phyloP scores from a whole-genome alignment of 1,139 yeast species.

The Scheffersomyces segobiensis region DNA sequence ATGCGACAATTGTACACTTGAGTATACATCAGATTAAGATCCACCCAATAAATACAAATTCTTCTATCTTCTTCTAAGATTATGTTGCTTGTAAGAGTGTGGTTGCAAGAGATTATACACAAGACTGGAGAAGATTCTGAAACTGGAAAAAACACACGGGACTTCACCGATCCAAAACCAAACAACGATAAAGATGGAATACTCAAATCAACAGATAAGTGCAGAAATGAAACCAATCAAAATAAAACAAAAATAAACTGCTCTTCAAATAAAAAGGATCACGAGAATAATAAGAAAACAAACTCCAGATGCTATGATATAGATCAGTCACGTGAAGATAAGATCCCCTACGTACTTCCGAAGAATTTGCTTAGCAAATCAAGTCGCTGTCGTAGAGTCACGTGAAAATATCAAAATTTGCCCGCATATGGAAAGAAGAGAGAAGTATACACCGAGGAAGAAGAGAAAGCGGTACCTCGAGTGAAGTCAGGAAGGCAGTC shows the following conservation, averaged over 20 bases:
- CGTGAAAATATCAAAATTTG: background rate
- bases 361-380: background rate
- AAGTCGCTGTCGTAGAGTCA: background rate
- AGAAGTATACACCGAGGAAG: no score
- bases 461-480: no score
- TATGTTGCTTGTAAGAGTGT: background rate
- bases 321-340: background rate
- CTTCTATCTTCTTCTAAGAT: background rate
- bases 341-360: background rate
- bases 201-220: background rate
- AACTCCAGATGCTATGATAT: background rate
- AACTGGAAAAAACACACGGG: background rate
- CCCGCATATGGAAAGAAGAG: no score
- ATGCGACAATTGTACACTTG: background rate
- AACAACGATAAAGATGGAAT: background rate
- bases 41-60: background rate
- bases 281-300: background rate
- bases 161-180: background rate
- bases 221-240: background rate
- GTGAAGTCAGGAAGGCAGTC: no score
- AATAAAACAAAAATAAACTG: background rate
- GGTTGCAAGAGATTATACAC: background rate
- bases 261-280: background rate
- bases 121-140: background rate
- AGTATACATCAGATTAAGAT: background rate